phyloP scores from a whole-genome alignment of 208 protist genomes.

The Crithidia brevicula region DNA sequence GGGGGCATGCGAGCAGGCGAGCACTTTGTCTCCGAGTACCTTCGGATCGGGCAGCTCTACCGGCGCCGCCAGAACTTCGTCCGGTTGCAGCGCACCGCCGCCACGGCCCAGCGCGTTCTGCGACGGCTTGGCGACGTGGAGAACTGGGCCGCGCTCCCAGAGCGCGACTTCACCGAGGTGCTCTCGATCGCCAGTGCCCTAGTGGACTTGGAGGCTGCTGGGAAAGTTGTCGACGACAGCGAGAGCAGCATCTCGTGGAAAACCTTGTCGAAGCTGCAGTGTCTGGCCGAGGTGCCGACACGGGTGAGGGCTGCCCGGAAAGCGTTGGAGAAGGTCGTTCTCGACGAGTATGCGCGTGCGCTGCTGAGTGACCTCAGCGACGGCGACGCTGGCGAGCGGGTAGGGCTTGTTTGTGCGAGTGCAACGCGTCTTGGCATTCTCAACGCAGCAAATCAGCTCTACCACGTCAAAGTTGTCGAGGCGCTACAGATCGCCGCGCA shows the following conservation, averaged over 20 bases:
- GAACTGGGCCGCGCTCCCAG: conserved; percentile 86
- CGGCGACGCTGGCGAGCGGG: conserved; percentile 13
- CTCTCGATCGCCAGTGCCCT: conserved; percentile 41
- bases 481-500: conserved; percentile 44
- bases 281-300: conserved; percentile 28
- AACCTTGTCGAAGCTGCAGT: conserved; percentile 28
- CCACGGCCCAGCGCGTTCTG: conserved; percentile 35
- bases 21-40: conserved; percentile 56
- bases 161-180: conserved; percentile 83
- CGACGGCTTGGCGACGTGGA: conserved; percentile 56
- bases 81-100: conserved; percentile 37
- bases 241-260: conserved; percentile 21
- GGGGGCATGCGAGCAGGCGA: conserved; percentile 46
- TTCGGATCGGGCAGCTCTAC: conserved; percentile 73
- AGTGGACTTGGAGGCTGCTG: conserved; percentile 43
- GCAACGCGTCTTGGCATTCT: conserved; percentile 46
- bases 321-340: conserved; percentile 35
- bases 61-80: conserved; percentile 64
- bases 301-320: conserved; percentile 27
- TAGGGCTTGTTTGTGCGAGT: conserved; percentile 15
- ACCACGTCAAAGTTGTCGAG: conserved; percentile 28
- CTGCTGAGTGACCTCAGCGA: conserved; percentile 22
- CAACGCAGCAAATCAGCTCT: conserved; percentile 35
- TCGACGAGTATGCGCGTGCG: conserved; percentile 24
- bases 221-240: conserved; percentile 18